These are phyloP conservation scores for Hymenoscyphus albidus DNA, from an alignment of 2,329 filamentous ascomycete genomes.

Conservation along the genomic window DNA sequence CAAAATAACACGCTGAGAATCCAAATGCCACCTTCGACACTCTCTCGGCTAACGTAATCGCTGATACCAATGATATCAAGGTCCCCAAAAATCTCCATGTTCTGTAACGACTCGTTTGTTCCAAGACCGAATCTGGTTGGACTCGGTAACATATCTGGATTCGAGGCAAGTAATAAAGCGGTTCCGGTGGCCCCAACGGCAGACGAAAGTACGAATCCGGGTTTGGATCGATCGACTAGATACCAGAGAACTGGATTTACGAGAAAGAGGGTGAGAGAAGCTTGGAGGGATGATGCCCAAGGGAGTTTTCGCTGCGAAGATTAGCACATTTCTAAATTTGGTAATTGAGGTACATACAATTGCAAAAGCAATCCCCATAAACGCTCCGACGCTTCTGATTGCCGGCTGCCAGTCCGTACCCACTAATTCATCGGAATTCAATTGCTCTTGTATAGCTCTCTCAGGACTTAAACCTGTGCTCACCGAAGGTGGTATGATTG, in stretches of 20 bases:
- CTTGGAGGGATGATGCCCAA: conserved; percentile 93
- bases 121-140: conserved; percentile 43
- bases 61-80: conserved; percentile 36
- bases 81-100: conserved; percentile 15
- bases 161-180: conserved; percentile 66
- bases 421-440: conserved; percentile 35
- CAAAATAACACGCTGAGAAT: conserved; percentile 92
- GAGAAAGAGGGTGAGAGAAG: conserved; percentile 82
- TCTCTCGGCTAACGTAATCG: conserved; percentile 58
- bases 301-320: conserved; percentile 70
- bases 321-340: conserved; percentile 13
- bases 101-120: conserved; percentile 16
- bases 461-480: conserved; percentile 14
- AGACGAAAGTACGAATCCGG: conserved; percentile 77
- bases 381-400: conserved; percentile 65
- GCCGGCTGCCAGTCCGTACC: conserved; percentile 72
- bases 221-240: conserved; percentile 82
- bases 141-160: conserved; percentile 72
- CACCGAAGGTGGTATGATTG: conserved; percentile 10
- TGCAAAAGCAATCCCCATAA: conserved; percentile 70
- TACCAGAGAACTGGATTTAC: conserved; percentile 96
- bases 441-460: conserved; percentile 26
- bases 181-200: conserved; percentile 72
- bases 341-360: conserved; percentile 62
- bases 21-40: conserved; percentile 75